A percentile compares a stretch with the other conserved stretches of the same genome.
Evolutionary conservation across 202 grass and related monocot genomes (phyloP).

Genomic region (Musa balbisiana): DNA sequence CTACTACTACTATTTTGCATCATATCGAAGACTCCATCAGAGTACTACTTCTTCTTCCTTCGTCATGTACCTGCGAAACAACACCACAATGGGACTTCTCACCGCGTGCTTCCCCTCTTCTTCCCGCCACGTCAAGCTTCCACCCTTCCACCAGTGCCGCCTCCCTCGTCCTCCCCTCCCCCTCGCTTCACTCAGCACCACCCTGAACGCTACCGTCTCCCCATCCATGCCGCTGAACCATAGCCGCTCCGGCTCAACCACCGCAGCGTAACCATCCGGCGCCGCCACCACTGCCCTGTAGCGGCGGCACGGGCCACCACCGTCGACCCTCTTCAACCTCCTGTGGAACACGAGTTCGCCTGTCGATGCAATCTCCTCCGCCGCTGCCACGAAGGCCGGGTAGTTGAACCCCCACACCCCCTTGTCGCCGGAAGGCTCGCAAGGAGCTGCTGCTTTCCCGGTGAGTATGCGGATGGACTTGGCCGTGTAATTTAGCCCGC

Average conservation of each 20-base stretch:
- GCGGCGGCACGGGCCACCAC: background rate
- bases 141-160: background rate
- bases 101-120: background rate
- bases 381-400: background rate
- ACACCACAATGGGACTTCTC: background rate
- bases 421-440: background rate
- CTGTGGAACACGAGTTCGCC: background rate
- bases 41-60: too few species aligned
- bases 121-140: background rate
- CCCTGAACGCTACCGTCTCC: background rate
- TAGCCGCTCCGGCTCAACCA: background rate
- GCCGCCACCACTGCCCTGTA: background rate
- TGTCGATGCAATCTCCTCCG: background rate
- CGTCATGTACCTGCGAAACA: too few species aligned
- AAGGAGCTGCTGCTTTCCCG: background rate
- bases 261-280: background rate
- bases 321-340: background rate
- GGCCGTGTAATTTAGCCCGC: slow-evolving; percentile 16
- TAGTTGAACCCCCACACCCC: slow-evolving; percentile 9
- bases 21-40: too few species aligned
- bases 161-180: background rate
- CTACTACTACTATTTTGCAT: too few species aligned
- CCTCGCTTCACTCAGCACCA: background rate
- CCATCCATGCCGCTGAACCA: background rate
- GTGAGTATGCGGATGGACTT: background rate